A percentile compares a stretch with the other conserved stretches of the same genome.
Conservation (phyloP, 148 eudicot genomes). For the Chenopodium suecicum region DNA sequence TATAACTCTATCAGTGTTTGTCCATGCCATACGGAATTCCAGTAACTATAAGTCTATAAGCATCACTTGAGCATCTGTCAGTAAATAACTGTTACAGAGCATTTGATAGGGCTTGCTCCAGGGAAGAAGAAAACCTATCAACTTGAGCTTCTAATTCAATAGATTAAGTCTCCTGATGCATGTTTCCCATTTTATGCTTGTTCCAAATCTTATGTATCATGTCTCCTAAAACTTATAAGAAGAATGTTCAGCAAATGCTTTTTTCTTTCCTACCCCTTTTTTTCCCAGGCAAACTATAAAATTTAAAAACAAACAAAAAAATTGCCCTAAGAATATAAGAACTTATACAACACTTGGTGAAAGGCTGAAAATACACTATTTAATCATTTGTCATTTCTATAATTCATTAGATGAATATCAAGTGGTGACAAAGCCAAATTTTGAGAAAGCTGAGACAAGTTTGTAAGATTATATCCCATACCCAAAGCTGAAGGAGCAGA, state of each 20-base stretch:
- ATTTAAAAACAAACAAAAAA: too few relatives aligned
- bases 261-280: background rate
- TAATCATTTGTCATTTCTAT: too few relatives aligned
- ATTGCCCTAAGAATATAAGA: too few relatives aligned
- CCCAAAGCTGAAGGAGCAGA: constrained; percentile 49
- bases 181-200: background rate
- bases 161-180: background rate
- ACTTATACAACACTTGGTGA: too few relatives aligned
- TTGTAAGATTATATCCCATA: constrained; percentile 14
- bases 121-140: background rate
- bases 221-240: background rate
- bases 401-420: background rate
- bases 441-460: background rate
- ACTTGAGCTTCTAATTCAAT: background rate
- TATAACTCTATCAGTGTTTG: too few relatives aligned
- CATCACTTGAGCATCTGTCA: too few relatives aligned
- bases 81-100: too few relatives aligned
- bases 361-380: too few relatives aligned
- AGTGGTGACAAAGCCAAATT: background rate
- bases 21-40: background rate
- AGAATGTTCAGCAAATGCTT: background rate
- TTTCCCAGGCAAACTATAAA: too few relatives aligned
- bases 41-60: background rate
- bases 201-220: background rate
- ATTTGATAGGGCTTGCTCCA: background rate